These are phyloP conservation scores for Metarhizium guizhouense DNA, from an alignment of 2,329 filamentous ascomycete genomes.

Conservation along the genomic window DNA sequence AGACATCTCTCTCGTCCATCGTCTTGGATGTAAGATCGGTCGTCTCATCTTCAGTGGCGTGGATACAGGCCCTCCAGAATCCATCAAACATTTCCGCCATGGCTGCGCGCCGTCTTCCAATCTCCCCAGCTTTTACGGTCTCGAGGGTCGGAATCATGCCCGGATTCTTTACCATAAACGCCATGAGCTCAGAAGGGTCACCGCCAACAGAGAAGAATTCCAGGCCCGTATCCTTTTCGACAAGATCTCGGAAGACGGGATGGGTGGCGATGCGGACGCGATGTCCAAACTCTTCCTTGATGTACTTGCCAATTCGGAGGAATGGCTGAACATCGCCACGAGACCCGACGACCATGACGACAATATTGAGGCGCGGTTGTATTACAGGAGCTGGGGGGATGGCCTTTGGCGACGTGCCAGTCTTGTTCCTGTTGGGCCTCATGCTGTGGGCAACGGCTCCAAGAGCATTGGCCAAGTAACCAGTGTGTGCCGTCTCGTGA, in stretches of 20 bases:
- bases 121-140: conserved; percentile 64
- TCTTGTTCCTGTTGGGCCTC: conserved; percentile 6
- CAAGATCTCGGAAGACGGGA: conserved; percentile 66
- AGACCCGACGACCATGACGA: conserved; percentile 76
- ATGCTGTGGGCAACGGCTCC: conserved; percentile 48
- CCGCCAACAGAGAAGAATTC: conserved; percentile 78
- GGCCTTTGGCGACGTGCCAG: conserved; percentile 8
- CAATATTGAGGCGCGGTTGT: conserved; percentile 59
- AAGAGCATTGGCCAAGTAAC: conserved; percentile 66
- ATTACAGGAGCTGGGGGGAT: conserved; percentile 19
- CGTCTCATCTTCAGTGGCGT: conserved; percentile 56
- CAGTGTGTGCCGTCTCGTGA: conserved; percentile 59
- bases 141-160: conserved; percentile 68
- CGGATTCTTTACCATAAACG: conserved; percentile 81
- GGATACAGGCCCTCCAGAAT: conserved; percentile 72
- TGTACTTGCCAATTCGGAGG: conserved; percentile 61
- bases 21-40: conserved; percentile 53
- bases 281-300: conserved; percentile 64
- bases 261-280: conserved; percentile 72
- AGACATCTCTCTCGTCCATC: conserved; percentile 52
- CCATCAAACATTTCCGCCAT: conserved; percentile 81
- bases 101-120: conserved; percentile 53
- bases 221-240: conserved; percentile 61
- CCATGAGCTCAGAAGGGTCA: conserved; percentile 73
- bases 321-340: conserved; percentile 78